Conservation (phyloP, 768 basidiomycete genomes). For the Leccinum longicurvipes region DNA sequence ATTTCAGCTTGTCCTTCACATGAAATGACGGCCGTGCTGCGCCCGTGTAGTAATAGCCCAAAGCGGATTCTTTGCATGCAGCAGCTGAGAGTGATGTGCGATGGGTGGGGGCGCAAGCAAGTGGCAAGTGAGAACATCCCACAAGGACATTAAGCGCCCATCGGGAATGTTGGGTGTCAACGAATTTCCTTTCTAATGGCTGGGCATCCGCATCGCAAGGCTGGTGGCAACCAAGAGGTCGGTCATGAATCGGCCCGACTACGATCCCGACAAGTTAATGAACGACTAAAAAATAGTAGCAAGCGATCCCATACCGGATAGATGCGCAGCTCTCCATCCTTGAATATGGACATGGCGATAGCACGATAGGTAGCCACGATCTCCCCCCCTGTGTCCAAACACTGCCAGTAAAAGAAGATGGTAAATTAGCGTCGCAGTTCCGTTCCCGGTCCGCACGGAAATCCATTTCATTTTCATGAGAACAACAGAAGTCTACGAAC, state of each 20-base stretch:
- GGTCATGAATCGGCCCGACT: constrained; percentile 24
- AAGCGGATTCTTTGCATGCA: not conserved
- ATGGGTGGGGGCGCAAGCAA: not conserved
- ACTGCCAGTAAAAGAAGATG: constrained; percentile 11
- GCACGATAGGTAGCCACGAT: constrained; percentile 28
- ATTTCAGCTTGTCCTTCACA: not conserved
- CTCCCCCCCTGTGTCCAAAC: constrained; percentile 13
- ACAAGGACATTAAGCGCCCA: not conserved
- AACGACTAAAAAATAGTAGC: not conserved
- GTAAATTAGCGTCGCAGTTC: not conserved
- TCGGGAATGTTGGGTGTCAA: not conserved
- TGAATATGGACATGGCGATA: constrained; percentile 21
- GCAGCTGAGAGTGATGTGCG: not conserved
- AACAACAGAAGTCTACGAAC: constrained; percentile 6
- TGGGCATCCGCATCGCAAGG: constrained; percentile 24
- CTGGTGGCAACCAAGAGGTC: constrained; percentile 29
- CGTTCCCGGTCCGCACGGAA: not conserved
- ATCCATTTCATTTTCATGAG: not conserved
- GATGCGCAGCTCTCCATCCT: constrained; percentile 27
- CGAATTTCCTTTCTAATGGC: constrained; percentile 7
- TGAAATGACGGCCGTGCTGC: not conserved
- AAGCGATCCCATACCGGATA: constrained; percentile 21
- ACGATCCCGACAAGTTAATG: not conserved
- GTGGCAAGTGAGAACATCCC: not conserved
- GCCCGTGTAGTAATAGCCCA: not conserved